A percentile compares a stretch with the other conserved stretches of the same genome.
phyloP scores from a whole-genome alignment of 2,329 filamentous ascomycete species.

The Arachnomyces sp. region DNA sequence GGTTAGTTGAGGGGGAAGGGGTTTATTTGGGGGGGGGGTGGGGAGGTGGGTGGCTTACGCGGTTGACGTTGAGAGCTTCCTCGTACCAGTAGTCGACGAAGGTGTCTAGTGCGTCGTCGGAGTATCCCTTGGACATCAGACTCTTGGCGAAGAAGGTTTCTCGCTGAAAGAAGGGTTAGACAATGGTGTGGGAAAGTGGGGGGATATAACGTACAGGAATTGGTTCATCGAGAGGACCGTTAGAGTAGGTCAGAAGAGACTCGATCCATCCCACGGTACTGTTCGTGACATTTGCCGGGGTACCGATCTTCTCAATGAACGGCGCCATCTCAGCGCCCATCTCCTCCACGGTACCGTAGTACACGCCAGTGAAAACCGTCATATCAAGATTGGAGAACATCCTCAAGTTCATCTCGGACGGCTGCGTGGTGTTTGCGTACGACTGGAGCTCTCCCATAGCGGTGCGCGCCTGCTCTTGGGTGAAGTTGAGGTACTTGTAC shows the following conservation, averaged over 20 bases:
- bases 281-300: not conserved
- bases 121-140: not conserved
- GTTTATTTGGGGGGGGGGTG: too few species aligned
- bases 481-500: constrained; percentile 43
- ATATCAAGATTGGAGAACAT: constrained; percentile 49
- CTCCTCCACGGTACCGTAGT: constrained; percentile 49
- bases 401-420: constrained; percentile 49
- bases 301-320: constrained; percentile 1
- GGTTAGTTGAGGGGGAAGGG: not conserved
- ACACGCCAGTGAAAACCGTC: constrained; percentile 49
- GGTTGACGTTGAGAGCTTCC: not conserved
- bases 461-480: constrained; percentile 37
- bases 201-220: not conserved
- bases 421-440: constrained; percentile 44
- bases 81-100: constrained; percentile 1
- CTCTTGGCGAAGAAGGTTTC: constrained; percentile 2
- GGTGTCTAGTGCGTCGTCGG: not conserved
- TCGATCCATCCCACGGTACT: constrained; percentile 1
- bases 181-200: too few species aligned
- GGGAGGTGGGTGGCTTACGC: constrained; percentile 2
- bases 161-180: too few species aligned
- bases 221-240: not conserved
- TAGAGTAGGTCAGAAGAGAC: not conserved
- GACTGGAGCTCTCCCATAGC: constrained; percentile 50
- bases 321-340: constrained; percentile 31